Percentiles rank a stretch among this genome's conserved stretches.
These are phyloP conservation scores for Globomyces sp. DNA, from an alignment of 371 early-diverging fungal genomes.

Conservation along the genomic window DNA sequence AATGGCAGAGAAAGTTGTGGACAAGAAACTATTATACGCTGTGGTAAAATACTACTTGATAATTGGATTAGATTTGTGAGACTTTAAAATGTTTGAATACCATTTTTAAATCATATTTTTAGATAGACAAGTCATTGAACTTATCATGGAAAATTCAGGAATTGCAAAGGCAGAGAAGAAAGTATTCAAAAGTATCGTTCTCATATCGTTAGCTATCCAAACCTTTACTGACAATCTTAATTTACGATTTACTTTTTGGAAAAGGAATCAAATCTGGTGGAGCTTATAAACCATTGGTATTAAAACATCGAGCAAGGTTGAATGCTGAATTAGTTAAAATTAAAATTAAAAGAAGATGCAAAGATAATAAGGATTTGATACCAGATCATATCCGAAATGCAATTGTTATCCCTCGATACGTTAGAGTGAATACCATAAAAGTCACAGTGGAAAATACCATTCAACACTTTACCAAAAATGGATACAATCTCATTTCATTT, in stretches of 20 bases:
- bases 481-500: constrained; percentile 18
- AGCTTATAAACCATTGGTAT: constrained; percentile 63
- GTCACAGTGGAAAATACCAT: constrained; percentile 64
- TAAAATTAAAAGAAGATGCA: constrained; percentile 64
- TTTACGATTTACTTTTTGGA: constrained; percentile 82
- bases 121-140: constrained; percentile 50
- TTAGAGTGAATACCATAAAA: constrained; percentile 76
- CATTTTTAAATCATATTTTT: too few relatives aligned
- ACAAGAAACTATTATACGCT: constrained; percentile 85
- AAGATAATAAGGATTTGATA: constrained; percentile 68
- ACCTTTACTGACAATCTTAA: constrained; percentile 48
- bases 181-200: too few relatives aligned
- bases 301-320: constrained; percentile 66
- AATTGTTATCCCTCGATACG: constrained; percentile 60
- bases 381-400: constrained; percentile 50
- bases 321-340: constrained; percentile 72
- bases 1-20: constrained; percentile 53
- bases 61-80: constrained; percentile 63
- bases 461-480: constrained; percentile 56
- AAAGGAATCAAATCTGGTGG: constrained; percentile 67
- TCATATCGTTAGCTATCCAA: constrained; percentile 27
- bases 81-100: constrained; percentile 63
- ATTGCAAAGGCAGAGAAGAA: constrained; percentile 54
- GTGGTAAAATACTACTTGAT: constrained; percentile 28
- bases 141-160: constrained; percentile 55